Conservation (phyloP, 495 filamentous ascomycete species). For the Aspergillus haitiensis region DNA sequence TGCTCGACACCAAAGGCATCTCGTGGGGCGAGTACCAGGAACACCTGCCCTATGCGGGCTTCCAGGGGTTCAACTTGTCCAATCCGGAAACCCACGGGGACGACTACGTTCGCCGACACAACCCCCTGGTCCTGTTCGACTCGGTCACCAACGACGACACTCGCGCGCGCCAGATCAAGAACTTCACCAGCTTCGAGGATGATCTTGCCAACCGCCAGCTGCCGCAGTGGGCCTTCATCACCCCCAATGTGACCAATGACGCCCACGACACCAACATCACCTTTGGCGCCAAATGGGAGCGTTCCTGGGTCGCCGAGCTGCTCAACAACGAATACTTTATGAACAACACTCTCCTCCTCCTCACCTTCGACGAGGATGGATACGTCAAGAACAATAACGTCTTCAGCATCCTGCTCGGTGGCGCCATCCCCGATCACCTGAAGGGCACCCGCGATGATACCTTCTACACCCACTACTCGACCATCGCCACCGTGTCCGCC, state of each 20-base stretch:
- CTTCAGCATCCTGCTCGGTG: constrained; percentile 64
- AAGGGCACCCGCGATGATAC: constrained; percentile 60
- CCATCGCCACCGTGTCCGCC: constrained; percentile 60
- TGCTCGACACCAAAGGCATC: constrained; percentile 66
- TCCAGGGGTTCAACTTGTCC: constrained; percentile 56
- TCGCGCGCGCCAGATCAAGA: constrained; percentile 62
- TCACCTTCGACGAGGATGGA: constrained; percentile 68
- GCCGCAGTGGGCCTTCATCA: constrained; percentile 73
- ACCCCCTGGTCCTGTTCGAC: constrained; percentile 62
- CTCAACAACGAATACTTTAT: constrained; percentile 65
- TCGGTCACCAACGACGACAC: constrained; percentile 54
- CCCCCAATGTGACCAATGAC: constrained; percentile 73
- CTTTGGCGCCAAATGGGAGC: constrained; percentile 58
- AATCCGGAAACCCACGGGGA: constrained; percentile 39
- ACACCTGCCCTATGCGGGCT: constrained; percentile 65
- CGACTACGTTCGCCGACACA: constrained; percentile 75
- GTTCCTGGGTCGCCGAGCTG: constrained; percentile 59
- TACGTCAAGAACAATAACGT: constrained; percentile 58
- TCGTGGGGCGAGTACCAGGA: constrained; percentile 72
- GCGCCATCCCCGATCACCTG: constrained; percentile 57
- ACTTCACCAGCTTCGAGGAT: constrained; percentile 59
- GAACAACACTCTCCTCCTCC: constrained; percentile 60
- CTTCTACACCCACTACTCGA: constrained; percentile 74
- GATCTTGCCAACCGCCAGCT: constrained; percentile 57
- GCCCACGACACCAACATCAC: constrained; percentile 69